A percentile compares a stretch with the other conserved stretches of the same genome.
phyloP scores from a whole-genome alignment of 768 basidiomycete genomes.

The Tricholomella constricta region DNA sequence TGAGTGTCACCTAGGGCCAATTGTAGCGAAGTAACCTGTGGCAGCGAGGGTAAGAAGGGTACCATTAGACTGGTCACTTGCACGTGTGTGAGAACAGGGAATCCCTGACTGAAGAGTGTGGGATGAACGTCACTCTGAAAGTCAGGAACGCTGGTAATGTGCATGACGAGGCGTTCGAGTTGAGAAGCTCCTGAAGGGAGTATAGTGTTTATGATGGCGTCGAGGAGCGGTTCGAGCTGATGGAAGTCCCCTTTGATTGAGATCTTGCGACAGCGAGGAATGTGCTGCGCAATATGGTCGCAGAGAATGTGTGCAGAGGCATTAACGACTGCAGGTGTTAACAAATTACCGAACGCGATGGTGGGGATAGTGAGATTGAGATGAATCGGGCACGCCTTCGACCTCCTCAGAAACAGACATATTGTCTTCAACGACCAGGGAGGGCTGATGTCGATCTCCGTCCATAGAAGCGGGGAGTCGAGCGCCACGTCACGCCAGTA shows the following conservation, averaged over 20 bases:
- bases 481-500: conserved; percentile 20
- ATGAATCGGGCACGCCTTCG: conserved; percentile 12
- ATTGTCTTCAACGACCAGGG: conserved; percentile 17
- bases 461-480: conserved; percentile 16
- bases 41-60: conserved; percentile 7
- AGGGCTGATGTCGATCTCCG: conserved; percentile 17
- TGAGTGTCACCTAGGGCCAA: conserved; percentile 12
- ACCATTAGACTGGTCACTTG: conserved; percentile 15
- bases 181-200: conserved; percentile 5
- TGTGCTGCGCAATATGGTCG: conserved; percentile 7
- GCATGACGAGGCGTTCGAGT: conserved; percentile 13
- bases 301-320: conserved; percentile 11
- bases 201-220: conserved; percentile 9
- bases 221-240: conserved; percentile 14
- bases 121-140: not conserved
- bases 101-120: conserved; percentile 3
- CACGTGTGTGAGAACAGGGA: conserved; percentile 12
- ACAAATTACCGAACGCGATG: conserved; percentile 11
- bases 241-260: conserved; percentile 18
- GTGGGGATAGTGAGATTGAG: conserved; percentile 13
- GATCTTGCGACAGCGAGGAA: conserved; percentile 16
- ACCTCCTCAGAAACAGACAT: conserved; percentile 9
- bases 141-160: conserved; percentile 3
- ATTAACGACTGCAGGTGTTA: conserved; percentile 11
- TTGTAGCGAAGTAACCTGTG: conserved; percentile 14